A percentile compares a stretch with the other conserved stretches of the same genome.
phyloP scores from a whole-genome alignment of 2,329 filamentous ascomycete genomes.

The Aspergillus niger region DNA sequence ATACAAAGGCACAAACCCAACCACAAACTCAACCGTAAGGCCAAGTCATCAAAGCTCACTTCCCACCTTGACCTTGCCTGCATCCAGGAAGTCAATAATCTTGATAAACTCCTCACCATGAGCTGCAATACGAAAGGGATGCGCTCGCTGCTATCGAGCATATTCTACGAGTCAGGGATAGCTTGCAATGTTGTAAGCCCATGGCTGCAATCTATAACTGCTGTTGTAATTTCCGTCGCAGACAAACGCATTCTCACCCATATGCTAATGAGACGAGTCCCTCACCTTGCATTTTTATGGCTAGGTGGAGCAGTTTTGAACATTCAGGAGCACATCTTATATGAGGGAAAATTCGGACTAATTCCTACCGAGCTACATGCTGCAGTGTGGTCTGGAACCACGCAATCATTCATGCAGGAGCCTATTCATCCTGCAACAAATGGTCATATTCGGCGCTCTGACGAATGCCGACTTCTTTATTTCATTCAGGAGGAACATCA shows the following conservation, averaged over 20 bases:
- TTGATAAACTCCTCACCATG: conserved; percentile 11
- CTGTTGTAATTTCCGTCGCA: conserved; percentile 3
- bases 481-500: conserved; percentile 7
- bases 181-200: conserved; percentile 12
- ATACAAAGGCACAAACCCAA: not conserved
- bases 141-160: conserved; percentile 3
- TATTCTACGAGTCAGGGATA: conserved; percentile 10
- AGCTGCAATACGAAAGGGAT: conserved; percentile 9
- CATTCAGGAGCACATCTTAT: conserved; percentile 2
- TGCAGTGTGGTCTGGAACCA: conserved; percentile 5
- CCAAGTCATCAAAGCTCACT: not conserved
- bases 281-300: conserved; percentile 11
- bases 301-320: conserved; percentile 6
- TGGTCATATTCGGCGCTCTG: not conserved
- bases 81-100: not conserved
- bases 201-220: conserved; percentile 9
- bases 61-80: conserved; percentile 3
- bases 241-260: conserved; percentile 5
- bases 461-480: conserved; percentile 11
- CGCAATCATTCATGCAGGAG: conserved; percentile 12
- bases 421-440: conserved; percentile 7
- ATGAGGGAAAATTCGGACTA: conserved; percentile 1
- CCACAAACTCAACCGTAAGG: not conserved
- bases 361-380: conserved; percentile 6
- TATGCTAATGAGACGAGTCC: conserved; percentile 11